Base-by-base conservation (phyloP, 73 alveolate genomes). In the Paraurostyla sp. region DNA sequence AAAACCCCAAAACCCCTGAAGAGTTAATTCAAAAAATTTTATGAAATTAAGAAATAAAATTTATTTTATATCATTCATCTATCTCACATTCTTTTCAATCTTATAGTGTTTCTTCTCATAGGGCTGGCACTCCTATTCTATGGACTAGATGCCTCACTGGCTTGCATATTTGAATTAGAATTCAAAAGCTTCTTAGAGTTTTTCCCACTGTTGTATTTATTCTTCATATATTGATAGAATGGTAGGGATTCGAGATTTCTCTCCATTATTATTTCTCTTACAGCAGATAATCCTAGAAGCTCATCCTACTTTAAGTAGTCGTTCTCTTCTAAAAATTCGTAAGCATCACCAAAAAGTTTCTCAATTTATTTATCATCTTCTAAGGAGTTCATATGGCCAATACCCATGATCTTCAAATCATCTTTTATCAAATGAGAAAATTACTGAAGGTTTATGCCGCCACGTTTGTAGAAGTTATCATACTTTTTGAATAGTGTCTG, bases 201-300 rank as follows among this genome's bases (percentile, higher is more conserved):
- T 25, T 32, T 60, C 40, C 50, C 50, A 30, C 23, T 25, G 32
- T 60, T 60, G 62, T 22, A 69, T 43, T 69, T 69, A n/a, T 18
- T 69, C 41, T 42, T 33, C 65, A 69, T 69, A 32, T 41, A 69
- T 9, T 6, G 3, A 38, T 69, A 69, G 23, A 69, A 69, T 13
- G 84, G 84, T 25, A 69, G 23, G 7, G 84, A 41, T 23, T 69
- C 84, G 2, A 69, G n/a, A 43, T 69, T 69, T 35, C 62, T 69
- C 36, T 69, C 58, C 25, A 38, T 33, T 7, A 69, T 69, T 22
- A 69, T 69, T 32, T 69, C 84, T 38, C 35, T 69, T 4, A 69
- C 58, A 33, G 84, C 59, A 3, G 27, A 23, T 25, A 69, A 6
- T 18, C 84, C 84, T 9, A 69, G 23, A 7, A 69, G 40, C n/a